Evolutionary conservation across 2,329 filamentous ascomycete species (phyloP).

Genomic region (Penicillium palitans): DNA sequence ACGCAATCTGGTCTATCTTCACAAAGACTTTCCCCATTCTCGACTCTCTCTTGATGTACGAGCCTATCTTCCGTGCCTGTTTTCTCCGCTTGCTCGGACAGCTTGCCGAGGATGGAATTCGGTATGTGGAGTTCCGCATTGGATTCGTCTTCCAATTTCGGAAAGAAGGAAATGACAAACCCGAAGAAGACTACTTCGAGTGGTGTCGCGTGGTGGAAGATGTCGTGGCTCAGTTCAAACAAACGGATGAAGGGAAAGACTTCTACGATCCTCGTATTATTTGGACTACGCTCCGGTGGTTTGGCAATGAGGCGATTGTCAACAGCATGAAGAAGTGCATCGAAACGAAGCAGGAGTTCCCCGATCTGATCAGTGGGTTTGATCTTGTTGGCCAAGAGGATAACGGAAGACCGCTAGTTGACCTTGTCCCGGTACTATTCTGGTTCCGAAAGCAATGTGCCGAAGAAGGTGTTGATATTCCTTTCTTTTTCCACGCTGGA

Average conservation of each 20-base stretch:
- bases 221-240: conserved; percentile 74
- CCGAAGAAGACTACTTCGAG: conserved; percentile 66
- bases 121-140: conserved; percentile 78
- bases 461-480: conserved; percentile 74
- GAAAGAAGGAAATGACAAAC: conserved; percentile 61
- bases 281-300: conserved; percentile 72
- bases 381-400: conserved; percentile 91
- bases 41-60: conserved; percentile 77
- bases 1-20: conserved; percentile 85
- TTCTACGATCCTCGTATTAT: conserved; percentile 88
- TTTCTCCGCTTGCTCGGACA: conserved; percentile 69
- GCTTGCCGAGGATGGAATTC: conserved; percentile 77
- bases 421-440: conserved; percentile 80
- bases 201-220: conserved; percentile 75
- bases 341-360: conserved; percentile 73
- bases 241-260: conserved; percentile 65
- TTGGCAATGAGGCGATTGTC: conserved; percentile 65
- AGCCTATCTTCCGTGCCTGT: conserved; percentile 81
- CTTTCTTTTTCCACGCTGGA: conserved; percentile 95
- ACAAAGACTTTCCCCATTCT: conserved; percentile 70
- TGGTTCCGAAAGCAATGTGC: conserved; percentile 90
- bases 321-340: conserved; percentile 88
- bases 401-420: conserved; percentile 69
- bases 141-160: conserved; percentile 73
- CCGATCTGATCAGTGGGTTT: conserved; percentile 79